phyloP scores from a whole-genome alignment of 768 basidiomycete genomes.

The Tricholoma hemisulphureum region DNA sequence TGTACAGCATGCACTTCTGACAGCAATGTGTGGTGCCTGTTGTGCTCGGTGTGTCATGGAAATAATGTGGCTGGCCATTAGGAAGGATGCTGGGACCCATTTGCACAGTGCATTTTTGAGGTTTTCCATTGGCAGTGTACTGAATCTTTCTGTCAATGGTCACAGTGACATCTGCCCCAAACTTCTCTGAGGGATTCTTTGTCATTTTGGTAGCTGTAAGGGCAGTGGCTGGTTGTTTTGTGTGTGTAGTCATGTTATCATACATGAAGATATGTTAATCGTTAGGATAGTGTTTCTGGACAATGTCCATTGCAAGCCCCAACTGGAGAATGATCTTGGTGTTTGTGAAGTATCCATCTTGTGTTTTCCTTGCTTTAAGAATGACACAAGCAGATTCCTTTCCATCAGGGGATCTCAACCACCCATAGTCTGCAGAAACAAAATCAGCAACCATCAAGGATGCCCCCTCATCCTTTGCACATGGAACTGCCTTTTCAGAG shows the following conservation, averaged over 20 bases:
- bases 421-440: too few species aligned
- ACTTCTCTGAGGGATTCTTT: conserved; percentile 1
- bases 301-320: conserved; percentile 6
- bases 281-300: conserved; percentile 21
- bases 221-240: conserved; percentile 14
- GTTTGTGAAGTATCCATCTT: conserved; percentile 27
- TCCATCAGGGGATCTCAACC: conserved; percentile 23
- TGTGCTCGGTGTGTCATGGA: too few species aligned
- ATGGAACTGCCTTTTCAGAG: too few species aligned
- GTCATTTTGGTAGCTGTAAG: conserved; percentile 7
- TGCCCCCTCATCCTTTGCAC: conserved; percentile 13
- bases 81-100: background rate
- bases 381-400: conserved; percentile 14
- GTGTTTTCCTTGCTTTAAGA: conserved; percentile 23
- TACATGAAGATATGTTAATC: conserved; percentile 22
- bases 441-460: too few species aligned
- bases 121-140: too few species aligned
- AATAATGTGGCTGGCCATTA: background rate
- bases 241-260: conserved; percentile 30
- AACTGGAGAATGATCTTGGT: conserved; percentile 24
- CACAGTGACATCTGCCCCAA: background rate
- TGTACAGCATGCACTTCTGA: too few species aligned
- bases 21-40: too few species aligned
- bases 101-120: background rate
- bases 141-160: background rate